A percentile compares a stretch with the other conserved stretches of the same genome.
Evolutionary conservation across 2,329 filamentous ascomycete species (phyloP).

Genomic region (Aspergillus calidoustus): DNA sequence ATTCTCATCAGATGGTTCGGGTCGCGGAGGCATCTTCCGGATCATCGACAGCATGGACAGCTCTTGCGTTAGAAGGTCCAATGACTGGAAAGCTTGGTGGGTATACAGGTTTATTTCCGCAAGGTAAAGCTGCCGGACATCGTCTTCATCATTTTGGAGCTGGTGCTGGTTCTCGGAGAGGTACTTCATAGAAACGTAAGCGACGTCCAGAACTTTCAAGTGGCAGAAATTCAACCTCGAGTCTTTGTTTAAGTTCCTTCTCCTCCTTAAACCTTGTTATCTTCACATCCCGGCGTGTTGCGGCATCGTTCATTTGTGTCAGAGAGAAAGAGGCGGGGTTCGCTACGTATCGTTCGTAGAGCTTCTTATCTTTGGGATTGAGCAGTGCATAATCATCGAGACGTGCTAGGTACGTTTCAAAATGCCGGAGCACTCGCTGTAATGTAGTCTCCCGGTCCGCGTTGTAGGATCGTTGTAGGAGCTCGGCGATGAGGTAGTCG

Average conservation of each 20-base stretch:
- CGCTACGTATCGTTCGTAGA: conserved; percentile 75
- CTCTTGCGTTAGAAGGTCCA: conserved; percentile 88
- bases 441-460: conserved; percentile 68
- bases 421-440: conserved; percentile 67
- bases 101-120: conserved; percentile 73
- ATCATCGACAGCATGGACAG: conserved; percentile 78
- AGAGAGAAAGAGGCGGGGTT: conserved; percentile 74
- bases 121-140: conserved; percentile 77
- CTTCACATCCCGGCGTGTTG: conserved; percentile 77
- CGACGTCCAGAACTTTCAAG: conserved; percentile 29
- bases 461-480: conserved; percentile 69
- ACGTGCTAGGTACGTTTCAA: conserved; percentile 77
- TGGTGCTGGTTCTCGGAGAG: conserved; percentile 63
- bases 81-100: conserved; percentile 80
- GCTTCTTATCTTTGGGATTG: conserved; percentile 64
- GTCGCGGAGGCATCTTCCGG: conserved; percentile 54
- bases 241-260: conserved; percentile 79
- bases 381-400: conserved; percentile 81
- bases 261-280: conserved; percentile 84
- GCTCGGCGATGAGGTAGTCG: conserved; percentile 77
- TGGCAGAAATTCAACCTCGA: conserved; percentile 62
- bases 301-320: conserved; percentile 67
- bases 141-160: conserved; percentile 78
- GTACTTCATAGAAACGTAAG: conserved; percentile 52
- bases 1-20: conserved; percentile 37